phyloP scores from a whole-genome alignment of 2,329 filamentous ascomycete genomes.

The Botrytis fragariae region DNA sequence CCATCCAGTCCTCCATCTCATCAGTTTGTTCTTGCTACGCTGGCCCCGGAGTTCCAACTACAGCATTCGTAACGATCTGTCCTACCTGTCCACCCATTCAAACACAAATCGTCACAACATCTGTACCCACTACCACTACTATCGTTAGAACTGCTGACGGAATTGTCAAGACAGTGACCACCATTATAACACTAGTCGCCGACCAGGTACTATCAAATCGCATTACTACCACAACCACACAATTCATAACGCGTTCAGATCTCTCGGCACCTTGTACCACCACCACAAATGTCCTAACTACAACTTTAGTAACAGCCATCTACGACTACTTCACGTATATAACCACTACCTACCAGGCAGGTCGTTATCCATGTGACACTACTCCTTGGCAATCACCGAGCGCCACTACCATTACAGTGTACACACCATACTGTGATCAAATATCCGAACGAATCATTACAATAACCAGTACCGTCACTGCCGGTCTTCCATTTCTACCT shows the following conservation, averaged over 20 bases:
- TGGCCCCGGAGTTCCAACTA: background rate
- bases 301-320: background rate
- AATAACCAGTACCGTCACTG: background rate
- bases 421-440: background rate
- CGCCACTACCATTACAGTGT: background rate
- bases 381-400: background rate
- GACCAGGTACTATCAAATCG: background rate
- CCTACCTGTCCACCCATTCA: background rate
- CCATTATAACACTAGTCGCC: background rate
- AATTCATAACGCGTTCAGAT: background rate
- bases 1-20: background rate
- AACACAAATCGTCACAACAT: background rate
- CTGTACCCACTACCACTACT: background rate
- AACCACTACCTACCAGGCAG: background rate
- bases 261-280: background rate
- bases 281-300: background rate
- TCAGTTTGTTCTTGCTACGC: conserved; percentile 15
- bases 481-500: background rate
- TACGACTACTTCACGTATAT: background rate
- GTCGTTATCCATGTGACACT: background rate
- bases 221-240: background rate
- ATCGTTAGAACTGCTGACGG: background rate
- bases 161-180: background rate
- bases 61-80: background rate
- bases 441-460: background rate